Evolutionary conservation across 306 rosid species (phyloP).

Genomic region (Senna siamea): DNA sequence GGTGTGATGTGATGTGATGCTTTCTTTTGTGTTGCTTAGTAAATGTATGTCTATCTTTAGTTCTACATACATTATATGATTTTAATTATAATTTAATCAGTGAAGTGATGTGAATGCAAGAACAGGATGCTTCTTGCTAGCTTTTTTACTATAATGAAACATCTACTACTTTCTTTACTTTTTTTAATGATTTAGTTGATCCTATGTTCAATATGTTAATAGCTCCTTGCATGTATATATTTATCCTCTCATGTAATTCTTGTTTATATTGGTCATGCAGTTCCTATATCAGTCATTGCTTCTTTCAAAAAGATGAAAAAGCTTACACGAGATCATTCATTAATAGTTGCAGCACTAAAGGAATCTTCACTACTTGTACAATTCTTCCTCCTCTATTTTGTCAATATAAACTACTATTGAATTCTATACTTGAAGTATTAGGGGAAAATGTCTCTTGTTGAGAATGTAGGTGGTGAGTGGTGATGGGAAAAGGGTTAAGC

Average conservation of each 20-base stretch:
- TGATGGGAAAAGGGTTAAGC: constrained; percentile 84
- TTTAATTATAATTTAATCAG: neutral
- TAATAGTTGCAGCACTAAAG: constrained; percentile 70
- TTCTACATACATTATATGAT: constrained; percentile 25
- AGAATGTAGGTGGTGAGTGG: constrained; percentile 74
- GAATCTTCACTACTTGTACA: constrained; percentile 84
- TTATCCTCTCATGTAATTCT: constrained; percentile 13
- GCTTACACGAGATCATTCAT: constrained; percentile 60
- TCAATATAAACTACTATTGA: constrained; percentile 29
- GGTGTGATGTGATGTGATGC: neutral
- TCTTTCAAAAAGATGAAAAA: constrained; percentile 86
- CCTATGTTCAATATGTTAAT: neutral
- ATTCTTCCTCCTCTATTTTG: constrained; percentile 35
- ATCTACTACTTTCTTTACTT: neutral
- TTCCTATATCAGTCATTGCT: constrained; percentile 72
- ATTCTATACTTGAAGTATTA: constrained; percentile 33
- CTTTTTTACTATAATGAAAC: constrained; percentile 6
- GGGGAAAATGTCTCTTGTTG: constrained; percentile 22
- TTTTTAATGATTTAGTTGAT: constrained; percentile 14
- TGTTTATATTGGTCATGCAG: constrained; percentile 56
- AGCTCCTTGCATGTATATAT: neutral
- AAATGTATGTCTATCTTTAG: neutral
- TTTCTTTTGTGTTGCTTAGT: neutral
- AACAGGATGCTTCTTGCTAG: neutral
- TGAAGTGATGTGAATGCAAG: neutral